These are phyloP conservation scores for Alternaria conjuncta DNA, from an alignment of 2,329 filamentous ascomycete species.

Conservation along the genomic window DNA sequence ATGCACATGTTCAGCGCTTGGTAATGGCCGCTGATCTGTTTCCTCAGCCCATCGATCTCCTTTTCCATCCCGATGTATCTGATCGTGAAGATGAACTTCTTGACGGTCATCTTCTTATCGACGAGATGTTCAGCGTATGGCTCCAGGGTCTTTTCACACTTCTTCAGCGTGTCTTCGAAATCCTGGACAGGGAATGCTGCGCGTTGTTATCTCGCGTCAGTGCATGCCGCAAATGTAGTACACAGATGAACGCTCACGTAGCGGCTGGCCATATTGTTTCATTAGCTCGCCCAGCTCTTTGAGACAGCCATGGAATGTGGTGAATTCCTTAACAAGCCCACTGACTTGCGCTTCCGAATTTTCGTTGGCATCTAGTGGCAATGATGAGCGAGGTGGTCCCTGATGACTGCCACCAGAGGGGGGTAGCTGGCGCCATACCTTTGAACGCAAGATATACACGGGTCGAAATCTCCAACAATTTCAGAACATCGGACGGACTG, in stretches of 20 bases:
- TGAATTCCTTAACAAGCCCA: constrained; percentile 39
- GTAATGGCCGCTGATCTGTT: constrained; percentile 38
- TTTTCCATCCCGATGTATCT: constrained; percentile 45
- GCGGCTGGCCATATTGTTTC: constrained; percentile 38
- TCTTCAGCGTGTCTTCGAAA: constrained; percentile 39
- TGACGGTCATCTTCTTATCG: constrained; percentile 40
- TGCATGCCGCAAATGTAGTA: background rate
- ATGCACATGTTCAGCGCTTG: constrained; percentile 42
- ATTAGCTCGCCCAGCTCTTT: constrained; percentile 37
- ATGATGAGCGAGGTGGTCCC: constrained; percentile 12
- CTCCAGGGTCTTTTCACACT: constrained; percentile 37
- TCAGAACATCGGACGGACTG: constrained; percentile 40
- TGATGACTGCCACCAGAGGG: background rate
- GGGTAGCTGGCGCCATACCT: constrained; percentile 22
- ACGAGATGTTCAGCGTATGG: constrained; percentile 39
- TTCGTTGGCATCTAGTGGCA: constrained; percentile 39
- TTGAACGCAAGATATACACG: constrained; percentile 44
- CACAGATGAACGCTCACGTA: background rate
- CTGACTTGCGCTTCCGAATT: constrained; percentile 43
- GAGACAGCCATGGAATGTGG: constrained; percentile 38
- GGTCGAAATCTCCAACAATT: constrained; percentile 40
- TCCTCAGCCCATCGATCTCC: constrained; percentile 37
- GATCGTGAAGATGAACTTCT: constrained; percentile 39
- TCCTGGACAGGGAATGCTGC: constrained; percentile 34
- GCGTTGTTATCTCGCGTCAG: constrained; percentile 19